A percentile compares a stretch with the other conserved stretches of the same genome.
Conservation (phyloP, 306 rosid genomes). For the Citrullus amarus region DNA sequence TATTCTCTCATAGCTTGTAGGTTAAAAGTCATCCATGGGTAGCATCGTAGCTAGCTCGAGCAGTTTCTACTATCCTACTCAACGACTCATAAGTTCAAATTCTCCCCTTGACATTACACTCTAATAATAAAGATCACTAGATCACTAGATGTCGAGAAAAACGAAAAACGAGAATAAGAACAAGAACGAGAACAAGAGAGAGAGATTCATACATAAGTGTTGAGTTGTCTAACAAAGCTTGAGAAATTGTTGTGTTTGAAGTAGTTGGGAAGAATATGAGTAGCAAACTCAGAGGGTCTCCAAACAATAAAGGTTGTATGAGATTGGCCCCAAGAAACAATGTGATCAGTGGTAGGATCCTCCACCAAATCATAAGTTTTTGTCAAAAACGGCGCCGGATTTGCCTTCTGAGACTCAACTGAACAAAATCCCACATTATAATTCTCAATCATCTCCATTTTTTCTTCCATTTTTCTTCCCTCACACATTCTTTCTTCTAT, state of each 20-base stretch:
- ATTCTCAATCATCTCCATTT: background rate
- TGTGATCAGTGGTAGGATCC: conserved; percentile 58
- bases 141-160: too few species aligned
- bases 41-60: too few species aligned
- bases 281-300: conserved; percentile 68
- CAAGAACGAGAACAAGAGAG: background rate
- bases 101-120: too few species aligned
- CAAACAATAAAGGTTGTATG: conserved; percentile 55
- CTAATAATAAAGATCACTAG: too few species aligned
- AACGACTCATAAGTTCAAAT: too few species aligned
- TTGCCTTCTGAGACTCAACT: conserved; percentile 33
- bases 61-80: too few species aligned
- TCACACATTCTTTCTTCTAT: background rate
- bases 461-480: background rate
- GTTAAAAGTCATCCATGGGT: background rate
- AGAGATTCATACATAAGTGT: conserved; percentile 43
- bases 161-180: background rate
- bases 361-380: conserved; percentile 76
- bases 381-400: conserved; percentile 62
- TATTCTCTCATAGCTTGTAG: background rate
- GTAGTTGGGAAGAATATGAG: conserved; percentile 67
- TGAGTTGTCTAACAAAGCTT: conserved; percentile 77
- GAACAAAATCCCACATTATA: conserved; percentile 19
- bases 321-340: conserved; percentile 72
- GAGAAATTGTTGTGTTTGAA: conserved; percentile 91